Evolutionary conservation across 1,284 basidiomycete genomes (phyloP).

Genomic region (Moesziomyces globuligerus): DNA sequence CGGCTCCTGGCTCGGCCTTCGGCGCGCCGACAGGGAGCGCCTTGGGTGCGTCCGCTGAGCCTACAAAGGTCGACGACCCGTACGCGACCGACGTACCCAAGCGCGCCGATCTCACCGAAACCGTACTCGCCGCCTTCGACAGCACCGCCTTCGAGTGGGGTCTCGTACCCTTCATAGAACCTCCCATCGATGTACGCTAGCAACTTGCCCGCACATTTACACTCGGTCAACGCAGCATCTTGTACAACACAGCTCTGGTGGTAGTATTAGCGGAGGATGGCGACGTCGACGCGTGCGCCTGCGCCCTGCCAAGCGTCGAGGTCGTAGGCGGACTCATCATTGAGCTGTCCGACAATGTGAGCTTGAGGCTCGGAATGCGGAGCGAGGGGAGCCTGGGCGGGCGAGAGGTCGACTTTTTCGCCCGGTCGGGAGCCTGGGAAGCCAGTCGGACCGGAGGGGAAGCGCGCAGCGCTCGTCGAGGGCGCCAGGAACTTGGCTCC

Average conservation of each 20-base stretch:
- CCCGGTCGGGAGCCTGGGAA: constrained; percentile 27
- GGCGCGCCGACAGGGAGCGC: constrained; percentile 1
- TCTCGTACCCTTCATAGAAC: constrained; percentile 32
- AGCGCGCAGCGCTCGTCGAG: background rate
- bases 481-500: constrained; percentile 18
- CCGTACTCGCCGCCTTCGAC: constrained; percentile 25
- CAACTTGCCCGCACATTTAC: too few species aligned
- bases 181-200: constrained; percentile 45
- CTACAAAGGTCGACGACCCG: constrained; percentile 11
- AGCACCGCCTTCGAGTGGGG: constrained; percentile 35
- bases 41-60: constrained; percentile 6
- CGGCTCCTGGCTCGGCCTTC: constrained; percentile 9
- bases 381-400: constrained; percentile 14
- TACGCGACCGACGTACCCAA: constrained; percentile 23
- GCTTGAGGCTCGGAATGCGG: constrained; percentile 2
- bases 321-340: background rate
- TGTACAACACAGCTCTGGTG: too few species aligned
- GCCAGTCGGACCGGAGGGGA: constrained; percentile 9
- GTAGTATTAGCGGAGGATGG: constrained; percentile 8
- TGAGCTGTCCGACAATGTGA: constrained; percentile 22
- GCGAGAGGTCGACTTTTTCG: constrained; percentile 32
- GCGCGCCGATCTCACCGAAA: constrained; percentile 20
- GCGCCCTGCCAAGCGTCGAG: constrained; percentile 38
- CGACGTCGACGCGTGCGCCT: constrained; percentile 44
- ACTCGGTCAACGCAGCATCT: too few species aligned